These are phyloP conservation scores for Phytophthora lateralis DNA, from an alignment of 352 stramenopile genomes.

Conservation along the genomic window DNA sequence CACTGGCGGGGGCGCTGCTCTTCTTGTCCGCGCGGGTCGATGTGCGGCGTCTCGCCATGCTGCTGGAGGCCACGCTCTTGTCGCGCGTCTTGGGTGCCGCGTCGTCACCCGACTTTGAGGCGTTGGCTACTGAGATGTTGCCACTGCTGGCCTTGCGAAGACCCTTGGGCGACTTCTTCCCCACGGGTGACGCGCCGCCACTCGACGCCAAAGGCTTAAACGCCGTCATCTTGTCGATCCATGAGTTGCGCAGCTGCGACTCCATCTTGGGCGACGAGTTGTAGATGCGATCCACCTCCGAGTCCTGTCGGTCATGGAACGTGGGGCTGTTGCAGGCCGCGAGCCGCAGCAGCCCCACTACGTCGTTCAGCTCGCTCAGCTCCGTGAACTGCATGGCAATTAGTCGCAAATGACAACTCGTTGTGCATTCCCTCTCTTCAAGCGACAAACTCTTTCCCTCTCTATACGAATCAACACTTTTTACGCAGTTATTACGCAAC, in stretches of 20 bases:
- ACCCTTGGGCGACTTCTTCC: constrained; percentile 58
- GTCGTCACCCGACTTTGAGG: constrained; percentile 22
- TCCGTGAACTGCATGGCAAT: constrained; percentile 87
- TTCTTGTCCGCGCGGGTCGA: constrained; percentile 37
- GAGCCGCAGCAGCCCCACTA: constrained; percentile 84
- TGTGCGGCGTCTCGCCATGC: constrained; percentile 27
- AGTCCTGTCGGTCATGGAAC: constrained; percentile 91
- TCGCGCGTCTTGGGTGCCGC: constrained; percentile 25
- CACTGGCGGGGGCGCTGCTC: constrained; percentile 17
- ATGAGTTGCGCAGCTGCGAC: constrained; percentile 85
- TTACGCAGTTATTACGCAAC: constrained; percentile 8
- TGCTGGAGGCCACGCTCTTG: constrained; percentile 34
- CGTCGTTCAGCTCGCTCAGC: constrained; percentile 85
- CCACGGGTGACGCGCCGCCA: constrained; percentile 3
- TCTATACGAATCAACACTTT: background rate
- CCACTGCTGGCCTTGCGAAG: constrained; percentile 34
- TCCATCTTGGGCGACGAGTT: constrained; percentile 91
- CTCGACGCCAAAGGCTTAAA: constrained; percentile 58
- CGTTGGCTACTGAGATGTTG: constrained; percentile 6
- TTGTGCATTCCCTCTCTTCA: constrained; percentile 5
- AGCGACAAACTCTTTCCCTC: background rate
- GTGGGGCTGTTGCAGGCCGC: constrained; percentile 84
- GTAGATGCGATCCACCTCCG: constrained; percentile 90
- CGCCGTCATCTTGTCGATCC: constrained; percentile 87
- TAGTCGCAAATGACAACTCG: background rate